Conservation (phyloP, 768 basidiomycete species). For the Tulasnella sp. region DNA sequence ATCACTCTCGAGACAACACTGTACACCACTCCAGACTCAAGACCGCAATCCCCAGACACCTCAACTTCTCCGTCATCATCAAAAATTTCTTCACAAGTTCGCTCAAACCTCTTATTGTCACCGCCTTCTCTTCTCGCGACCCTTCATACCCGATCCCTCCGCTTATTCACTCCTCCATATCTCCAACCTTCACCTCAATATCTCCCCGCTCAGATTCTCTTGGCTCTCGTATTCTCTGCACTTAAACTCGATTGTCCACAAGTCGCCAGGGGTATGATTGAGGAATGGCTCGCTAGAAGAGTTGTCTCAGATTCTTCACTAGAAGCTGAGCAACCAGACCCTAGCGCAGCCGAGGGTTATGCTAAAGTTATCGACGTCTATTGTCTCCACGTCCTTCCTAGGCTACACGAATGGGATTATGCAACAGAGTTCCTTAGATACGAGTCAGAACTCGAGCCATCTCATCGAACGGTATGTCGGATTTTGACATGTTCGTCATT, state of each 20-base stretch:
- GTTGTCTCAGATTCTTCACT: no score
- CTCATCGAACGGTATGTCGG: conserved; percentile 40
- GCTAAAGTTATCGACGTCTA: conserved; percentile 66
- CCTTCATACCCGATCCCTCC: conserved; percentile 50
- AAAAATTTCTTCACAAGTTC: conserved; percentile 25
- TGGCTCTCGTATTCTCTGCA: conserved; percentile 56
- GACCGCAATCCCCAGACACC: not conserved
- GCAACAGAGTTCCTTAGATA: conserved; percentile 62
- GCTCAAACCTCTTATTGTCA: conserved; percentile 36
- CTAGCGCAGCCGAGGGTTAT: conserved; percentile 33
- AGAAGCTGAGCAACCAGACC: conserved; percentile 20
- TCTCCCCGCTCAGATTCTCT: conserved; percentile 55
- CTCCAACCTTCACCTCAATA: conserved; percentile 38
- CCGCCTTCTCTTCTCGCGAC: conserved; percentile 44
- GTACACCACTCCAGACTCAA: conserved; percentile 30
- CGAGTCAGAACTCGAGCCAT: conserved; percentile 46
- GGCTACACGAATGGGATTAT: conserved; percentile 67
- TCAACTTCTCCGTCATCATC: conserved; percentile 28
- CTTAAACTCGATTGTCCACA: conserved; percentile 51
- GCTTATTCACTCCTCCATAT: conserved; percentile 46
- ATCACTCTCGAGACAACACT: conserved; percentile 70
- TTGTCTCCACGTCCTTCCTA: conserved; percentile 57
- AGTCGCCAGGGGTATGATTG: conserved; percentile 50
- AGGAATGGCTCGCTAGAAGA: conserved; percentile 58
- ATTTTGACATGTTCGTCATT: conserved; percentile 14